phyloP scores from a whole-genome alignment of 345 rosid genomes.

The Cardamine chenopodiifolia region DNA sequence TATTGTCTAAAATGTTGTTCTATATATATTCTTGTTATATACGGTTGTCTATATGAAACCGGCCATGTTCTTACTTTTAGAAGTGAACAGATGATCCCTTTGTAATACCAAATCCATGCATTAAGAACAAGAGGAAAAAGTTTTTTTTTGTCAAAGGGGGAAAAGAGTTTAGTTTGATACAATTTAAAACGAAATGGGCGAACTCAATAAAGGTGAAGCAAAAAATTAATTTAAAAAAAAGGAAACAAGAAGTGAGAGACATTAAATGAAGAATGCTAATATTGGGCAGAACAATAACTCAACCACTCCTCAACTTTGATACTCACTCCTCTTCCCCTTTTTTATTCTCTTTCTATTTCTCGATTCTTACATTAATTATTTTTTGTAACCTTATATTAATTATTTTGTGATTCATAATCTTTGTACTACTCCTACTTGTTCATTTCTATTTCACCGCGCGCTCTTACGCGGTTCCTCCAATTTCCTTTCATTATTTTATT shows the following conservation, averaged over 20 bases:
- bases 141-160: no score
- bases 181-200: slow-evolving; percentile 31
- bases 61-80: not conserved
- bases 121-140: not conserved
- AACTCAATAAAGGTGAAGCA: slow-evolving; percentile 21
- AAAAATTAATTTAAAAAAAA: not conserved
- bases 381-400: slow-evolving; percentile 35
- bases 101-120: not conserved
- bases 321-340: slow-evolving; percentile 47
- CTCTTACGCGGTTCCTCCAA: slow-evolving; percentile 37
- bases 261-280: slow-evolving; percentile 53
- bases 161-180: not conserved
- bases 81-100: not conserved
- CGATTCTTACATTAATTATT: not conserved
- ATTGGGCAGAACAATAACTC: slow-evolving; percentile 76
- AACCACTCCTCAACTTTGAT: slow-evolving; percentile 76
- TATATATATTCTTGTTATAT: not conserved
- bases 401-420: slow-evolving; percentile 23
- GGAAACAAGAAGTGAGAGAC: slow-evolving; percentile 6
- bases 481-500: slow-evolving; percentile 25
- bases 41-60: not conserved
- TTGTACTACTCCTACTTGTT: slow-evolving; percentile 34
- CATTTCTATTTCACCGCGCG: slow-evolving; percentile 24
- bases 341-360: slow-evolving; percentile 64
- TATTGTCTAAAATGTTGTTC: not conserved